phyloP scores from a whole-genome alignment of 2,329 filamentous ascomycete genomes.

The Fusarium sambucinum region DNA sequence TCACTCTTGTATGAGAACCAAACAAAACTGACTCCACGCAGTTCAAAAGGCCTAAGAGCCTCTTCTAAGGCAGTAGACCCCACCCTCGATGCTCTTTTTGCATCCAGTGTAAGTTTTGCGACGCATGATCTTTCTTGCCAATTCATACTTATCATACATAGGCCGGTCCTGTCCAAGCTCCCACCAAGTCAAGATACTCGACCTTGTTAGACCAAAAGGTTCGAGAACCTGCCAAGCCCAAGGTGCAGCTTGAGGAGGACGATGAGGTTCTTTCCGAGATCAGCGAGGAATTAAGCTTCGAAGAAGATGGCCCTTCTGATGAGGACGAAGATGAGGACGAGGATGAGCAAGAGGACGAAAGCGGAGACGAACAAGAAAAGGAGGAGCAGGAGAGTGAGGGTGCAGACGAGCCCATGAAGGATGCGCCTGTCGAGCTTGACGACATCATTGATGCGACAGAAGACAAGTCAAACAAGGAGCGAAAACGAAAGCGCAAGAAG shows the following conservation, averaged over 20 bases:
- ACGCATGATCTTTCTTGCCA: slow-evolving; percentile 10
- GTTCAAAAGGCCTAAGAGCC: slow-evolving; percentile 57
- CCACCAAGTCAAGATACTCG: slow-evolving; percentile 60
- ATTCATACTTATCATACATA: slow-evolving; percentile 48
- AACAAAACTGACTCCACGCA: slow-evolving; percentile 45
- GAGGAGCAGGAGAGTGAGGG: slow-evolving; percentile 56
- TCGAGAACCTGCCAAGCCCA: slow-evolving; percentile 43
- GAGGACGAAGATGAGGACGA: slow-evolving; percentile 45
- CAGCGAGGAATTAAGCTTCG: slow-evolving; percentile 52
- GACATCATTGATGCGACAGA: slow-evolving; percentile 52
- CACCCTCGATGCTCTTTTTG: slow-evolving; percentile 76
- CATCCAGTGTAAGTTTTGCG: slow-evolving; percentile 72
- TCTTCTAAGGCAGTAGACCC: slow-evolving; percentile 73
- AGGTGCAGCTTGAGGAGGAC: slow-evolving; percentile 49
- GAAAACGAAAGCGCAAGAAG: slow-evolving; percentile 75
- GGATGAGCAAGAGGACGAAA: slow-evolving; percentile 44
- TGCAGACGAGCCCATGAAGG: slow-evolving; percentile 54
- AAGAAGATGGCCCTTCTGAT: slow-evolving; percentile 48
- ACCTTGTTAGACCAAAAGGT: slow-evolving; percentile 54
- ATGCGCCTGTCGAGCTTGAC: slow-evolving; percentile 53
- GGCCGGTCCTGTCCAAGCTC: slow-evolving; percentile 65
- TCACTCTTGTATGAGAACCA: slow-evolving; percentile 6
- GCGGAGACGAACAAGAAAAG: slow-evolving; percentile 41
- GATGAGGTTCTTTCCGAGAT: slow-evolving; percentile 53
- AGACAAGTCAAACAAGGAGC: slow-evolving; percentile 57